Percentiles rank a stretch among this genome's conserved stretches.
phyloP scores from a whole-genome alignment of 2,329 filamentous ascomycete genomes.

The Microascus cirrosus region DNA sequence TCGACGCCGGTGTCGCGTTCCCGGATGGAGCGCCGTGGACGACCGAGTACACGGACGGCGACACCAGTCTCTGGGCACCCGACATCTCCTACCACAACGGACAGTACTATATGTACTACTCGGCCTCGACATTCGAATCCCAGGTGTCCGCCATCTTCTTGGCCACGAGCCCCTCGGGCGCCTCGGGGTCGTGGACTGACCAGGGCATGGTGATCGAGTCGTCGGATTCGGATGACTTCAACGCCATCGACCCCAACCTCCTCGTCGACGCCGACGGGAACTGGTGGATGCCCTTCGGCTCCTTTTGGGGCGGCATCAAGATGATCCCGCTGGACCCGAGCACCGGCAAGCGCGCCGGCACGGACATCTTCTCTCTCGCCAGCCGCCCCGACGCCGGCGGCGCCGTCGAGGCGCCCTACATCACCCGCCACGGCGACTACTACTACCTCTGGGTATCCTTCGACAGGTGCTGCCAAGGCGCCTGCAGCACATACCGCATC shows the following conservation, averaged over 20 bases:
- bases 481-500: conserved; percentile 17
- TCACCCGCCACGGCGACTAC: conserved; percentile 14
- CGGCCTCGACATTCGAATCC: conserved; percentile 16
- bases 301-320: conserved; percentile 20
- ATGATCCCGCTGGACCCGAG: conserved; percentile 13
- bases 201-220: conserved; percentile 16
- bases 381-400: conserved; percentile 10
- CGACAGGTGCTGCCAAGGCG: conserved; percentile 17
- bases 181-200: conserved; percentile 17
- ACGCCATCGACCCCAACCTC: conserved; percentile 18
- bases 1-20: conserved; percentile 16
- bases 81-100: conserved; percentile 31
- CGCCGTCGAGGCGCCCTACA: conserved; percentile 18
- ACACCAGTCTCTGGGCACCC: conserved; percentile 34
- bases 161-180: conserved; percentile 16
- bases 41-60: conserved; percentile 16
- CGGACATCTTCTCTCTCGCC: conserved; percentile 14
- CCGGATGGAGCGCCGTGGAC: conserved; percentile 19
- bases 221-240: conserved; percentile 12
- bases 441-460: conserved; percentile 22
- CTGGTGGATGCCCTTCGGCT: conserved; percentile 21
- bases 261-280: conserved; percentile 14
- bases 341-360: conserved; percentile 14
- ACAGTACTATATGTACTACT: conserved; percentile 20
- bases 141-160: conserved; percentile 18